Evolutionary conservation across 2,329 filamentous ascomycete genomes (phyloP).

Genomic region (Epichloe uncinata): DNA sequence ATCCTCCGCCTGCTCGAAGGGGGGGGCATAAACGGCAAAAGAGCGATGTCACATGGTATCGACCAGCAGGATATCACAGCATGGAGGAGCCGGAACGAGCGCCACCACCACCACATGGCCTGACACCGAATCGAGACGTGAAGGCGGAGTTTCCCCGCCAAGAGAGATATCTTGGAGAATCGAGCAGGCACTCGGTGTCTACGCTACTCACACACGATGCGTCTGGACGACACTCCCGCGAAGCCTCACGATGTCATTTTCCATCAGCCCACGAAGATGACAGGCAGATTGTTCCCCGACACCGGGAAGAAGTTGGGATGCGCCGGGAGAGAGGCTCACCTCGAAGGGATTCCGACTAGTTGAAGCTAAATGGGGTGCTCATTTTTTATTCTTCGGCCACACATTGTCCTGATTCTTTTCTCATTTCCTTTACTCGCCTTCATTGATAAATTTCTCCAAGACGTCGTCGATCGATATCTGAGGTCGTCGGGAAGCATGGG

Average conservation of each 20-base stretch:
- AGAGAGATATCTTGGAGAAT: conserved; percentile 17
- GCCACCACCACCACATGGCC: not conserved
- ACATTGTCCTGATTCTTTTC: not conserved
- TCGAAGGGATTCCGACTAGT: conserved; percentile 1
- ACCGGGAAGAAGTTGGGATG: conserved; percentile 4
- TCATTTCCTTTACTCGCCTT: not conserved
- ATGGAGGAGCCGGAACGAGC: conserved; percentile 11
- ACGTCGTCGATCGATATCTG: not conserved
- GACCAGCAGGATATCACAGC: conserved; percentile 12
- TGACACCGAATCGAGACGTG: conserved; percentile 9
- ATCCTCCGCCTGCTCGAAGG: conserved; percentile 14
- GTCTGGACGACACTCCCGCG: conserved; percentile 8
- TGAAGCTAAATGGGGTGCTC: not conserved
- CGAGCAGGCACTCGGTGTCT: conserved; percentile 21
- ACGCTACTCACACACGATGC: conserved; percentile 17
- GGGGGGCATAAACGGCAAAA: conserved; percentile 21
- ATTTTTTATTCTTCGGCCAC: not conserved
- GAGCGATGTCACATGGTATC: conserved; percentile 25
- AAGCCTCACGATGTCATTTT: conserved; percentile 6
- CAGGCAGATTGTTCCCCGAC: conserved; percentile 1
- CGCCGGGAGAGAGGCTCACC: conserved; percentile 7
- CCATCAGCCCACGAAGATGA: not conserved
- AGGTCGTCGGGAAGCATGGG: not conserved
- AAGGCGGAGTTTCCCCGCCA: conserved; percentile 8
- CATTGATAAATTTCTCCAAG: not conserved